Evolutionary conservation across 306 rosid genomes (phyloP), one percentile per base, ranked within the genome.

Genomic region (Cicer bijugum): DNA sequence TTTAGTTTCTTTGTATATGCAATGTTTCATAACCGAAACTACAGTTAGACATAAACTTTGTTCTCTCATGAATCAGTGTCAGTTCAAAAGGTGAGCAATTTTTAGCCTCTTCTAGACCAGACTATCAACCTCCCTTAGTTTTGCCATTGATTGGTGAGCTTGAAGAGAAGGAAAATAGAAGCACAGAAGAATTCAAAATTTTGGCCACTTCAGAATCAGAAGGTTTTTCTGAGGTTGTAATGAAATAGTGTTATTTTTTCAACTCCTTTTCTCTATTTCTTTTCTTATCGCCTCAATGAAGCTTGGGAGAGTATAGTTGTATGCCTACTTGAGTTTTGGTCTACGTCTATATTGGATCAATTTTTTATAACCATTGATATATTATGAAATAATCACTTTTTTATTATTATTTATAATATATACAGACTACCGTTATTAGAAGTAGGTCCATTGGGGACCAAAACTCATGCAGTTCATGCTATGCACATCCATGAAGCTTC

Each of bases 161-260:
- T 8, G 89, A 79, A 77, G 98, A 87, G 44, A 89, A 82, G 77
- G 89, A 78, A 58, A 62, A 42, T 70, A 20, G 76, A 65, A 74
- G 78, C 64, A 77, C 85, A 74, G 75, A 74, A 71, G 95, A 81
- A 74, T 52, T 71, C 62, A 88, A 87, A 81, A 81, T 37, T 72
- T 60, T 79, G 75, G 67, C 86, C 61, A 55, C 90, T 79, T 84
- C 75, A 67, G 86, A 86, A 55, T 72, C 72, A 61, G 91, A 87
- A 48, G 88, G 92, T 44, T 82, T 86, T 71, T 84, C 92, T 12
- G 90, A 90, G 98, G 98, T 92, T 86, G 76, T 75, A 56, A 80
- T 66, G 75, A 39, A 12, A 47, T 65, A 37, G 55, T 75, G 12
- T 44, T 71, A 9, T 66, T 40, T 69, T 38, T 63, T 75, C 61